A percentile compares a stretch with the other conserved stretches of the same genome.
Conservation (phyloP, 495 filamentous ascomycete species). For the Xylaria flabelliformis region DNA sequence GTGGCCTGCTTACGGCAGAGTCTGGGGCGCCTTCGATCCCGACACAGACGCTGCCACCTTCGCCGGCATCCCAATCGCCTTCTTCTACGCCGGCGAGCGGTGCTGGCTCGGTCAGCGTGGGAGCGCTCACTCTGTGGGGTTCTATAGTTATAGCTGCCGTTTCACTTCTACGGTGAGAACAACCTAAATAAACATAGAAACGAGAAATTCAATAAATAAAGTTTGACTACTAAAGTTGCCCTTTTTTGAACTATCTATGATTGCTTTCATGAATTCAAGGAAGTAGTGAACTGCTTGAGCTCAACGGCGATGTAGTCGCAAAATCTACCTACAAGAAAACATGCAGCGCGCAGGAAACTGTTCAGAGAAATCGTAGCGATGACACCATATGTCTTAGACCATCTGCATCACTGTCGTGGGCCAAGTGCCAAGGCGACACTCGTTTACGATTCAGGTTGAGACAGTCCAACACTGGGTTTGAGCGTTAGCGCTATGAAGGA, state of each 20-base stretch:
- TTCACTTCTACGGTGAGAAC: slow-evolving; percentile 3
- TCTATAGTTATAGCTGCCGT: slow-evolving; percentile 17
- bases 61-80: slow-evolving; percentile 13
- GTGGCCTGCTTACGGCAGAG: slow-evolving; percentile 25
- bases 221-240: not conserved
- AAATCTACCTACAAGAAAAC: too few relatives aligned
- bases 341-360: too few relatives aligned
- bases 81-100: slow-evolving; percentile 12
- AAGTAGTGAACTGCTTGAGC: too few relatives aligned
- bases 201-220: not conserved
- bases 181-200: not conserved
- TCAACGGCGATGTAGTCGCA: too few relatives aligned
- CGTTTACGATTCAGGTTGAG: too few relatives aligned
- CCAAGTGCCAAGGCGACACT: too few relatives aligned
- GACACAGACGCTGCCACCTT: not conserved
- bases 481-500: too few relatives aligned
- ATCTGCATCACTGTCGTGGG: too few relatives aligned
- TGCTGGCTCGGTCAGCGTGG: slow-evolving; percentile 16
- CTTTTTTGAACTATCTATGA: not conserved
- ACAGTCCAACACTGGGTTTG: too few relatives aligned
- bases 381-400: too few relatives aligned
- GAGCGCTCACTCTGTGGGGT: slow-evolving; percentile 23
- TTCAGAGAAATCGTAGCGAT: too few relatives aligned
- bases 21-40: slow-evolving; percentile 16
- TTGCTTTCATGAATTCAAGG: not conserved